These are phyloP conservation scores for Erodium trifolium DNA, from an alignment of 441 rosid genomes.

Conservation along the genomic window DNA sequence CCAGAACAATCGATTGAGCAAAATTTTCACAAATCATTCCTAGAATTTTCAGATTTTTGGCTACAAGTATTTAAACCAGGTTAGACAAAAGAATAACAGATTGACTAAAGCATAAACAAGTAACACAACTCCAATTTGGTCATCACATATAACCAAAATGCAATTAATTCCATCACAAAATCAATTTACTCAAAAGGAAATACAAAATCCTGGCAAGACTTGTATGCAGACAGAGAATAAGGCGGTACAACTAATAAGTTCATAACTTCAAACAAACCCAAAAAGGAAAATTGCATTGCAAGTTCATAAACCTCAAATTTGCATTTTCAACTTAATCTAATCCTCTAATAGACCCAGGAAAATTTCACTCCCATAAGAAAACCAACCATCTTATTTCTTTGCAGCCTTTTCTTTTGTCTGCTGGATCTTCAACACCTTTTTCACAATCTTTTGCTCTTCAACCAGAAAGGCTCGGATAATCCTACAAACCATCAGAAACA, in stretches of 20 bases:
- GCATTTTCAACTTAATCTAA: neutral
- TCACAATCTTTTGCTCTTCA: conserved; percentile 24
- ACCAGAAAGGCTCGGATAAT: conserved; percentile 27
- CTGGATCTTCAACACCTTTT: conserved; percentile 3
- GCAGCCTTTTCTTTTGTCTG: neutral
- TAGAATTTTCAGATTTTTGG: too few species aligned
- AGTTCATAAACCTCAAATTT: conserved; percentile 5
- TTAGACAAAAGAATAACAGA: too few species aligned
- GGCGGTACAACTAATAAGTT: neutral
- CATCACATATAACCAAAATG: neutral
- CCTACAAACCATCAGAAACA: conserved; percentile 9
- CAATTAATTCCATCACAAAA: neutral
- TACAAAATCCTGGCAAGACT: neutral
- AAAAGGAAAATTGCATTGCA: neutral
- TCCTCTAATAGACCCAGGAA: neutral
- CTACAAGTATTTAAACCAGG: too few species aligned
- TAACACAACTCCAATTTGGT: too few species aligned
- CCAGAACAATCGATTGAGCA: too few species aligned
- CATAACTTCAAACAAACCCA: neutral
- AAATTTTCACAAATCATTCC: too few species aligned
- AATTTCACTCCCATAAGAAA: neutral
- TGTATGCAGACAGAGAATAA: neutral
- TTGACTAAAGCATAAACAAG: too few species aligned
- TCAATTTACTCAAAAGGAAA: neutral
- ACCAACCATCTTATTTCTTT: neutral